A percentile compares a stretch with the other conserved stretches of the same genome.
Evolutionary conservation across 2,329 filamentous ascomycete species (phyloP).

Genomic region (Amesomyces nigricolor): DNA sequence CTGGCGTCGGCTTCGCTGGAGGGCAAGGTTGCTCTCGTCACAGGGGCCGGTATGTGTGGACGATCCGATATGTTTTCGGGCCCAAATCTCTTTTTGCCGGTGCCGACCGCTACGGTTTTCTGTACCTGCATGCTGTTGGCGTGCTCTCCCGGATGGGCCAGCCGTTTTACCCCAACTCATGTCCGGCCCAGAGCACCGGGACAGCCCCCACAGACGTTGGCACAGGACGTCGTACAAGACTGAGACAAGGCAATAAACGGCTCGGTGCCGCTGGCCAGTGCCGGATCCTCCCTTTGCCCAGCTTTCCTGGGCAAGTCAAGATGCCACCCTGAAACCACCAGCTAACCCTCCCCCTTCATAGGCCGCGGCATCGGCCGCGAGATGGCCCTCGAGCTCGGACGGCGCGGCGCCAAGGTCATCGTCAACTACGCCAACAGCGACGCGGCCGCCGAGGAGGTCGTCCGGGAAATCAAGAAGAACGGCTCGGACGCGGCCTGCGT

Average conservation of each 20-base stretch:
- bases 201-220: not conserved
- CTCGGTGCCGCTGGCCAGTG: not conserved
- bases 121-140: not conserved
- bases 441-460: constrained; percentile 59
- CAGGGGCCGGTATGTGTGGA: constrained; percentile 30
- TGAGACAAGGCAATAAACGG: too few relatives aligned
- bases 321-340: too few relatives aligned
- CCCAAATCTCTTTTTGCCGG: not conserved
- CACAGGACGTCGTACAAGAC: too few relatives aligned
- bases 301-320: too few relatives aligned
- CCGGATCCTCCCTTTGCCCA: too few relatives aligned
- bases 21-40: constrained; percentile 34
- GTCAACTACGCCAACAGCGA: constrained; percentile 64
- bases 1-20: constrained; percentile 29
- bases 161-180: constrained; percentile 26
- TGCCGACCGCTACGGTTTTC: not conserved
- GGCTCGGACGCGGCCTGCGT: constrained; percentile 52
- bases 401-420: constrained; percentile 59
- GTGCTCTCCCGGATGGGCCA: constrained; percentile 14
- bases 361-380: constrained; percentile 59
- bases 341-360: constrained; percentile 4
- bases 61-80: not conserved
- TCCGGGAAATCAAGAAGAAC: constrained; percentile 57
- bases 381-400: constrained; percentile 61
- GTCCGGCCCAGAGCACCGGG: constrained; percentile 17